Percentiles rank a stretch among this genome's conserved stretches.
Conservation (phyloP, 1,284 basidiomycete genomes). For the Boletus austroedulis region DNA sequence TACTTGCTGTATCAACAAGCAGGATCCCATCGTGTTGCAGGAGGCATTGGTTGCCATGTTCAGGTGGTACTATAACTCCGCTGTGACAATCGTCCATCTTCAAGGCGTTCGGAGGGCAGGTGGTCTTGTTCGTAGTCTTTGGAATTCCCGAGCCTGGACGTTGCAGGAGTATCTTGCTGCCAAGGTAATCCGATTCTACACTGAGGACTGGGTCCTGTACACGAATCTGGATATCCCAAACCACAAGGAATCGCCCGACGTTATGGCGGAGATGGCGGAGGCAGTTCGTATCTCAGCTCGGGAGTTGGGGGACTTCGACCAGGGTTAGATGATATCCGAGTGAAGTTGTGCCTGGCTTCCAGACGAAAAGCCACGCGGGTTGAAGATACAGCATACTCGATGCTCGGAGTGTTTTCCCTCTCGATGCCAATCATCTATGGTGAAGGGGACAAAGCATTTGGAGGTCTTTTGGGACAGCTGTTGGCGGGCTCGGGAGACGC, state of each 20-base stretch:
- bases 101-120: too few relatives aligned
- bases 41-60: slow-evolving; percentile 10
- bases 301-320: neutral
- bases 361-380: neutral
- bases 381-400: neutral
- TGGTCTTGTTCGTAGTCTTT: slow-evolving; percentile 1
- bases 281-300: neutral
- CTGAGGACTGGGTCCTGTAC: slow-evolving; percentile 5
- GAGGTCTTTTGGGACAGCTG: neutral
- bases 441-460: neutral
- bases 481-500: neutral
- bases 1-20: neutral
- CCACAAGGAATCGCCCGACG: neutral
- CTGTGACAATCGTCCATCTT: slow-evolving; percentile 1
- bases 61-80: slow-evolving; percentile 7
- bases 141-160: slow-evolving; percentile 8
- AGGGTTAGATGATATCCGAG: neutral
- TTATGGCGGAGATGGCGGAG: slow-evolving; percentile 3
- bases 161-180: slow-evolving; percentile 2
- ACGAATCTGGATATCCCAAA: neutral
- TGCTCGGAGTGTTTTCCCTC: neutral
- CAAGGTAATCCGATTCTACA: neutral
- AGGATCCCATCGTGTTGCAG: neutral
- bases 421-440: neutral
- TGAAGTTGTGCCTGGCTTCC: neutral